Base-by-base conservation (phyloP, 129 eudicot species). In the Cynara cardunculus region DNA sequence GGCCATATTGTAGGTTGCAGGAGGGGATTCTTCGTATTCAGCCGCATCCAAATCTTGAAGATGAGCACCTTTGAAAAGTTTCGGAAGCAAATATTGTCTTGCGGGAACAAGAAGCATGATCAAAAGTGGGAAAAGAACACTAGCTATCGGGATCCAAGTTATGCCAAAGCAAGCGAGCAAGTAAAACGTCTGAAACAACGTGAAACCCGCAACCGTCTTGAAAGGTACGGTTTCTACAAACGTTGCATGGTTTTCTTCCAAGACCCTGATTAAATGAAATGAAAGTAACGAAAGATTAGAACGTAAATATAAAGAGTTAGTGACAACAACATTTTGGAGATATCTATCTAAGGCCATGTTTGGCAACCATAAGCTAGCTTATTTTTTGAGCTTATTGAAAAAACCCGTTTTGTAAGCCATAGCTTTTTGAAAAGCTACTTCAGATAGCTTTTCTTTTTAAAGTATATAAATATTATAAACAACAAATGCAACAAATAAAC, bases 1-100 rank as follows among this genome's bases (percentile, higher is more conserved):
- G 34, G 93, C 69, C 77, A 90, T 64, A 72, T 89, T 92, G 85
- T 89, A 92, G 26, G 94, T 65, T 66, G 92, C 71, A 27, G 98
- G 90, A 65, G 96, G 96, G 37, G 96, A 88, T 86, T 94, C 99
- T 89, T 92, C 99, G 65, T 92, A 94, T 83, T 92, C 99, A 2
- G 99, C 99, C 71, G 99, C 99, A 81, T 94, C 99, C 80, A 94
- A 83, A 56, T 94, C 99, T 86, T 94, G 99, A 76, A 92, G 90
- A 89, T 94, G 99, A 37, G 90, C 97, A 49, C 87, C 94, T 90
- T 94, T 94, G 87, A 92, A 94, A 64, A 94, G 82, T 78, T 87
- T 90, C 62, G 97, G 96, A 44, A 94, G 97, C 83, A 92, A 34
- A 85, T 94, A 94, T 80, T 94, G 99, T 65, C 99, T 78, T 28